Percentiles rank a stretch among this genome's conserved stretches.
Conservation (phyloP, 176 grass and related monocot genomes). For the Juncus effusus region DNA sequence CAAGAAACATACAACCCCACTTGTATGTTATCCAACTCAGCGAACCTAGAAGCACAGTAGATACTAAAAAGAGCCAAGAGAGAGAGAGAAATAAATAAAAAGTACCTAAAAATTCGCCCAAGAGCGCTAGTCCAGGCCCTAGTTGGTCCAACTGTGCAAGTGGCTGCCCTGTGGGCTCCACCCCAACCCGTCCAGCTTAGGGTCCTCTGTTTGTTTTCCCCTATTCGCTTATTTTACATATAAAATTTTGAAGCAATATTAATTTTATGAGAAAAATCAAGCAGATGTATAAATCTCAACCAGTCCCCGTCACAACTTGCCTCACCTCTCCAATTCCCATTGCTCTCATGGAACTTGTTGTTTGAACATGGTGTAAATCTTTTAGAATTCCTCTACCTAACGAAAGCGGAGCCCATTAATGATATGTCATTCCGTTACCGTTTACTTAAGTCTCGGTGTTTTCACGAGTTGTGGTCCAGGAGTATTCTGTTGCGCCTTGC, state of each 20-base stretch:
- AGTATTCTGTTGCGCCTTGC: neutral
- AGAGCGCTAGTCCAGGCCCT: neutral
- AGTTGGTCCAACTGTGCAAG: neutral
- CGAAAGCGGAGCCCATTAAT: neutral
- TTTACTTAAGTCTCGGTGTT: neutral
- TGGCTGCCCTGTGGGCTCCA: conserved; percentile 15
- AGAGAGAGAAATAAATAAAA: neutral
- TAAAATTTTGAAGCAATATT: neutral
- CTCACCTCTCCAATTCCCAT: conserved; percentile 12
- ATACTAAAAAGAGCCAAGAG: no score
- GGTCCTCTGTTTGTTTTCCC: neutral
- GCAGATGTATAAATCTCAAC: neutral
- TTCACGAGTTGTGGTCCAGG: neutral
- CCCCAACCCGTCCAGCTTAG: neutral
- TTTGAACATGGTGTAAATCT: neutral
- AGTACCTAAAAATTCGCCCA: conserved; percentile 29
- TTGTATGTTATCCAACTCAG: no score
- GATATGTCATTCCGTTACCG: conserved; percentile 4
- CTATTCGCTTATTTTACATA: neutral
- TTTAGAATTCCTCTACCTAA: neutral
- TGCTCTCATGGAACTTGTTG: conserved; percentile 2
- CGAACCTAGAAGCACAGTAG: no score
- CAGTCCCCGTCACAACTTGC: conserved; percentile 18
- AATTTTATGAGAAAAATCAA: neutral
- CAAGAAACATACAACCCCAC: no score